Conservation (phyloP, 805 yeast genomes). For the Kazachstania africana region DNA sequence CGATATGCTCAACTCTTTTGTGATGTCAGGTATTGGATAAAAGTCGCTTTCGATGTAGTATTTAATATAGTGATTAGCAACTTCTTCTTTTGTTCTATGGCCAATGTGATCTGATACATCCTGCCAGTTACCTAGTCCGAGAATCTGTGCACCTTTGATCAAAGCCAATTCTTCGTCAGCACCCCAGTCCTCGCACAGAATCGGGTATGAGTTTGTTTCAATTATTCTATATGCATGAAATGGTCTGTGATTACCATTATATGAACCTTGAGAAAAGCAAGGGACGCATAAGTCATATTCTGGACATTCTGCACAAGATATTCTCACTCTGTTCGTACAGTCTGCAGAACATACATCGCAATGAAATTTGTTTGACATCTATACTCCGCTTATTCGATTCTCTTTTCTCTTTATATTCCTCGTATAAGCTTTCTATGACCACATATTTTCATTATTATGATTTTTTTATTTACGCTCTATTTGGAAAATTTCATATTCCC, state of each 20-base stretch:
- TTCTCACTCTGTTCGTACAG: conserved; percentile 83
- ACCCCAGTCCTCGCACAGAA: conserved; percentile 87
- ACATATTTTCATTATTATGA: too few relatives aligned
- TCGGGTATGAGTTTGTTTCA: conserved; percentile 92
- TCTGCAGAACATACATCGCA: conserved; percentile 97
- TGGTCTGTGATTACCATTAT: conserved; percentile 81
- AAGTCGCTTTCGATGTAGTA: conserved; percentile 56
- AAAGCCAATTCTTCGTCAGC: conserved; percentile 91
- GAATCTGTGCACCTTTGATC: conserved; percentile 83
- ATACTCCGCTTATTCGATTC: too few relatives aligned
- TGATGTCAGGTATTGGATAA: conserved; percentile 86
- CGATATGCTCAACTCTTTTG: conserved; percentile 53
- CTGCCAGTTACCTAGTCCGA: conserved; percentile 95
- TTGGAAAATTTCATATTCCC: too few relatives aligned
- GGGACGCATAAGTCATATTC: conserved; percentile 98
- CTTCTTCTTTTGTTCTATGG: conserved; percentile 84
- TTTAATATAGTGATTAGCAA: conserved; percentile 65
- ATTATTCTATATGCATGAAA: conserved; percentile 86
- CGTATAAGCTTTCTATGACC: too few relatives aligned
- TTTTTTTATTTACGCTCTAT: too few relatives aligned
- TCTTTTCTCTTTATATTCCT: too few relatives aligned
- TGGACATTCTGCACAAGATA: conserved; percentile 81
- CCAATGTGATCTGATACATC: conserved; percentile 97
- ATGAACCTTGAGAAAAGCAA: conserved; percentile 78
- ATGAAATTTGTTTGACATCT: conserved; percentile 48